These are phyloP conservation scores for Saccharum hybrid DNA, from an alignment of 202 grass and related monocot species.

Conservation along the genomic window DNA sequence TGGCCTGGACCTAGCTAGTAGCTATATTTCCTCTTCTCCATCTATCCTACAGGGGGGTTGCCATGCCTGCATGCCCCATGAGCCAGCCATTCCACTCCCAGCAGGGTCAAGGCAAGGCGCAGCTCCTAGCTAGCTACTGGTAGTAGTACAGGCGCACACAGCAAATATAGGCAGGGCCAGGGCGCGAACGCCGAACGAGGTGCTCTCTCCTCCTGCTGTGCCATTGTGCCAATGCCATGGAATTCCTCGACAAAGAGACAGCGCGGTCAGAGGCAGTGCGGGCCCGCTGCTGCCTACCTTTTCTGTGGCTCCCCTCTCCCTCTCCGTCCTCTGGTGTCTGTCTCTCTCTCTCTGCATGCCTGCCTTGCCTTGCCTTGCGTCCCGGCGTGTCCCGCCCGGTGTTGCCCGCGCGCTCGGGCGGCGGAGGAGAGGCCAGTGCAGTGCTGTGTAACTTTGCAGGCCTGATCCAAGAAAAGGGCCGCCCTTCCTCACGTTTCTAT, in stretches of 20 bases:
- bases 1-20: conserved; percentile 38
- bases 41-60: background rate
- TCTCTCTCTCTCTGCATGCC: no score
- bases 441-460: conserved; percentile 55
- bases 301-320: conserved; percentile 1
- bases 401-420: background rate
- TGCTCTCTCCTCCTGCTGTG: background rate
- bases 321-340: background rate
- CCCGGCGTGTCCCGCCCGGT: background rate
- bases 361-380: background rate
- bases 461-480: conserved; percentile 62
- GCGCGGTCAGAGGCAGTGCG: conserved; percentile 57
- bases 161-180: conserved; percentile 38
- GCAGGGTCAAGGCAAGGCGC: no score
- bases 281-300: conserved; percentile 21
- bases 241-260: conserved; percentile 85
- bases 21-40: background rate
- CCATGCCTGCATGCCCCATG: conserved; percentile 9
- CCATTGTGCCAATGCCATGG: conserved; percentile 51
- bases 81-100: background rate
- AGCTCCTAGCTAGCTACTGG: no score
- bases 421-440: background rate
- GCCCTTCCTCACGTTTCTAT: conserved; percentile 49
- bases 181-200: conserved; percentile 24
- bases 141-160: no score